A percentile compares a stretch with the other conserved stretches of the same genome.
Evolutionary conservation across 345 rosid genomes (phyloP).

Genomic region (Salix purpurea): DNA sequence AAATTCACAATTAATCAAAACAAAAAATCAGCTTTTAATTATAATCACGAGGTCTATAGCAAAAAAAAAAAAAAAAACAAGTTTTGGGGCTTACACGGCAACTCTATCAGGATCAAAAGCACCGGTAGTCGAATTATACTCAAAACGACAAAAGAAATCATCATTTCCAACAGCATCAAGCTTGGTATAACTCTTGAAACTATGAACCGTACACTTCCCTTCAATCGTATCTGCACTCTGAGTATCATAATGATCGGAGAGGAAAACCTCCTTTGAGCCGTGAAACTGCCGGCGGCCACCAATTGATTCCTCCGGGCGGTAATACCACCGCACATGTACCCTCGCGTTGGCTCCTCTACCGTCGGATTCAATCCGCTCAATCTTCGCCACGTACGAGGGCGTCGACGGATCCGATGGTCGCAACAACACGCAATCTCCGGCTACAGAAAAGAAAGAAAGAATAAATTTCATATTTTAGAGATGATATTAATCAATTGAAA

Average conservation of each 20-base stretch:
- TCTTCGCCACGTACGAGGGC: slow-evolving; percentile 82
- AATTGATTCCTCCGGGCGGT: slow-evolving; percentile 96
- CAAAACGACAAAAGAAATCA: slow-evolving; percentile 96
- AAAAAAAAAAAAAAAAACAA: background rate
- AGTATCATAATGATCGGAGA: slow-evolving; percentile 78
- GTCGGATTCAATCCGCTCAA: slow-evolving; percentile 85
- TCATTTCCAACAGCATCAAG: slow-evolving; percentile 91
- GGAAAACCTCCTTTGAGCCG: slow-evolving; percentile 91
- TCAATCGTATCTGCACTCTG: slow-evolving; percentile 95
- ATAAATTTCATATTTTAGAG: background rate
- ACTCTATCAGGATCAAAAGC: slow-evolving; percentile 90
- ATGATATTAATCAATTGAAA: background rate
- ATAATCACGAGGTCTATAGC: background rate
- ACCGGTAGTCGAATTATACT: slow-evolving; percentile 81
- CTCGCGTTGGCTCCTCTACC: slow-evolving; percentile 71
- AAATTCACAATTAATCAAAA: background rate
- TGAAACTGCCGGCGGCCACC: slow-evolving; percentile 94
- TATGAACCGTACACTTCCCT: slow-evolving; percentile 86
- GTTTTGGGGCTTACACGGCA: slow-evolving; percentile 62
- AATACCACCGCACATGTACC: slow-evolving; percentile 86
- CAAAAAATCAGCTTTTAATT: background rate
- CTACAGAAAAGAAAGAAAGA: slow-evolving; percentile 27
- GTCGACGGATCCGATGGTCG: slow-evolving; percentile 78
- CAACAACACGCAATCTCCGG: slow-evolving; percentile 91
- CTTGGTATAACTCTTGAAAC: slow-evolving; percentile 78